A percentile compares a stretch with the other conserved stretches of the same genome.
Conservation (phyloP, 164 flowering plant species). For the Cinnamomum chago region DNA sequence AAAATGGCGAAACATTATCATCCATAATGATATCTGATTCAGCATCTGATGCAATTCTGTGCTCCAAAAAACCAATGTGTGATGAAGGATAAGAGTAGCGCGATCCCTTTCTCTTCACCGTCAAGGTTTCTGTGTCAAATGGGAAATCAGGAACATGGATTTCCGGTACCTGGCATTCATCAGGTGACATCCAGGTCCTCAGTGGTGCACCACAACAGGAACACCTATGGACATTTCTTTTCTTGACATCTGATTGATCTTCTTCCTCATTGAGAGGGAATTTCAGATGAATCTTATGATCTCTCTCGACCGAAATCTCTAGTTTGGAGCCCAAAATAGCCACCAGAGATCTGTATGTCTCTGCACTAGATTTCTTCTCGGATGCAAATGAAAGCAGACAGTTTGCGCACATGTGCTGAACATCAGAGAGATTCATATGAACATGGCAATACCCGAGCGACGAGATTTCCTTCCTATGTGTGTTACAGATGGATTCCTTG, state of each 20-base stretch:
- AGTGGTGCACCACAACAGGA: constrained; percentile 70
- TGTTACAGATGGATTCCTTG: constrained; percentile 66
- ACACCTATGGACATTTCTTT: constrained; percentile 30
- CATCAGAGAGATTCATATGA: constrained; percentile 66
- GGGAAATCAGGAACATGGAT: constrained; percentile 40
- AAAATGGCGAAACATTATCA: constrained; percentile 21
- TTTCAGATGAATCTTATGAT: constrained; percentile 27
- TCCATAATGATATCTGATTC: constrained; percentile 41
- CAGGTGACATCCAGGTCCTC: constrained; percentile 24
- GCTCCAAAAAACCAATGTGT: constrained; percentile 36
- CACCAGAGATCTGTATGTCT: constrained; percentile 50
- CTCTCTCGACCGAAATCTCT: constrained; percentile 51
- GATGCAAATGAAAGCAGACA: constrained; percentile 80
- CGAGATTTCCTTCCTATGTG: constrained; percentile 68
- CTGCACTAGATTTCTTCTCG: constrained; percentile 48
- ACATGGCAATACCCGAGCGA: constrained; percentile 66
- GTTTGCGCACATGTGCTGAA: constrained; percentile 64
- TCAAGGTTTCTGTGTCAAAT: not conserved
- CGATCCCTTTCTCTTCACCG: constrained; percentile 30
- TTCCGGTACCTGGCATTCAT: constrained; percentile 20
- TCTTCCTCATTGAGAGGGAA: constrained; percentile 25
- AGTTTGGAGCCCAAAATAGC: constrained; percentile 49
- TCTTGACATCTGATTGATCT: constrained; percentile 20
- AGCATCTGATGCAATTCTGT: constrained; percentile 37
- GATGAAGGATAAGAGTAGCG: constrained; percentile 28